A percentile compares a stretch with the other conserved stretches of the same genome.
Conservation (phyloP, 2,329 filamentous ascomycete species). For the Xylariaceae sp. region DNA sequence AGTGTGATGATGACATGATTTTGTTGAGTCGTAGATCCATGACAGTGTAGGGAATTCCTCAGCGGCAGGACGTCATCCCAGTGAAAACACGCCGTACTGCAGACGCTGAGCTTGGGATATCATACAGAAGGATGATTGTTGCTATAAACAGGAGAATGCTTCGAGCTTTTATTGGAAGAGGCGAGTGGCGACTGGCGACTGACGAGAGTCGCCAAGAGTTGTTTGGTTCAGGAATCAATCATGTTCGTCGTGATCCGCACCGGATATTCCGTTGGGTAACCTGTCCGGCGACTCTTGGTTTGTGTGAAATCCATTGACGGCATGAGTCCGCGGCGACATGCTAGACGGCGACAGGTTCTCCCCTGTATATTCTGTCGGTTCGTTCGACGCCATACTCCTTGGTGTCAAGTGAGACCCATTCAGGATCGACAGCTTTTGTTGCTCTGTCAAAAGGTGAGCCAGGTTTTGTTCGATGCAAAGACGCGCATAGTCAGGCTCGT, state of each 20-base stretch:
- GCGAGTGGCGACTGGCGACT: not conserved
- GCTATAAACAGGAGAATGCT: slow-evolving; percentile 8
- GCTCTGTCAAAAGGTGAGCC: slow-evolving; percentile 48
- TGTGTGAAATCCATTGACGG: slow-evolving; percentile 28
- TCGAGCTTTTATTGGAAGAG: not conserved
- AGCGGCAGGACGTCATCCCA: slow-evolving; percentile 10
- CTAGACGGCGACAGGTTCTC: slow-evolving; percentile 27
- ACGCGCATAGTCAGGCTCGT: slow-evolving; percentile 54
- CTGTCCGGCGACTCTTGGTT: slow-evolving; percentile 23
- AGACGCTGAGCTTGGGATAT: slow-evolving; percentile 23
- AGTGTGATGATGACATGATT: slow-evolving; percentile 16
- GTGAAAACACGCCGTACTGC: slow-evolving; percentile 9
- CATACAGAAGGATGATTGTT: slow-evolving; percentile 21
- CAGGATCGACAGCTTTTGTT: slow-evolving; percentile 41
- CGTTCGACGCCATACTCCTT: slow-evolving; percentile 37
- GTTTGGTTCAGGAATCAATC: slow-evolving; percentile 11
- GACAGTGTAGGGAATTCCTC: slow-evolving; percentile 26
- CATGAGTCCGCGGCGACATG: slow-evolving; percentile 20
- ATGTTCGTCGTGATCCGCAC: slow-evolving; percentile 15
- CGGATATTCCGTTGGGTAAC: slow-evolving; percentile 23
- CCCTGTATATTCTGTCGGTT: slow-evolving; percentile 23
- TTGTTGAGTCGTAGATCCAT: slow-evolving; percentile 27
- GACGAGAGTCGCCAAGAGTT: not conserved
- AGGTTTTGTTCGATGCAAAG: slow-evolving; percentile 57
- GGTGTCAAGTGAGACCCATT: slow-evolving; percentile 50